Conservation (phyloP, 345 rosid species). For the Lepidium aucheri region DNA sequence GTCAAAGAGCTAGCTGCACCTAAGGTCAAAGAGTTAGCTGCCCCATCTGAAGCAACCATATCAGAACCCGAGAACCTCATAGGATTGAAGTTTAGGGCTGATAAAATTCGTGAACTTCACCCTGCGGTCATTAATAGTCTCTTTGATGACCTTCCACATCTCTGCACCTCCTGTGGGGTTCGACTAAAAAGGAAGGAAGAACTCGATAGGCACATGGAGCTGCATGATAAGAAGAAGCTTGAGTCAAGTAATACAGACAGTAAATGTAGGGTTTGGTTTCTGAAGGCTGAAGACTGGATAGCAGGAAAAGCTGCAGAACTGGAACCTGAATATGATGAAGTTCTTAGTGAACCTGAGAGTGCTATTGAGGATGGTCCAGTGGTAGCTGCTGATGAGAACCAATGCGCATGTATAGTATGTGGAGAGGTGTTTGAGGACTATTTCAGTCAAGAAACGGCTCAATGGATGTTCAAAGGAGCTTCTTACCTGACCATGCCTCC, state of each 20-base stretch:
- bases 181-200: conserved; percentile 54
- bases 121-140: conserved; percentile 57
- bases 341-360: conserved; percentile 27
- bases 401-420: conserved; percentile 74
- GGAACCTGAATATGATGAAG: conserved; percentile 33
- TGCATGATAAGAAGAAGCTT: conserved; percentile 52
- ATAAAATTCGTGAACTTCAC: conserved; percentile 67
- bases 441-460: conserved; percentile 42
- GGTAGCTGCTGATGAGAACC: conserved; percentile 77
- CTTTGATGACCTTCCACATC: conserved; percentile 58
- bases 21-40: conserved; percentile 23
- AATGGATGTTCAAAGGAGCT: conserved; percentile 90
- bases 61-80: conserved; percentile 39
- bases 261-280: conserved; percentile 66
- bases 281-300: conserved; percentile 56
- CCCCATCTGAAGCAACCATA: conserved; percentile 18
- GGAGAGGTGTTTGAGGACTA: conserved; percentile 88
- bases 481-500: conserved; percentile 38
- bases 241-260: conserved; percentile 24
- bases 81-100: conserved; percentile 70
- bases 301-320: conserved; percentile 35
- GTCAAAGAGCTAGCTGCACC: conserved; percentile 24
- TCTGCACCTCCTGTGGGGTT: conserved; percentile 71
- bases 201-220: conserved; percentile 65
- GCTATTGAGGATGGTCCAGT: conserved; percentile 35